phyloP scores from a whole-genome alignment of 148 eudicot species.

The Diospyros lotus region DNA sequence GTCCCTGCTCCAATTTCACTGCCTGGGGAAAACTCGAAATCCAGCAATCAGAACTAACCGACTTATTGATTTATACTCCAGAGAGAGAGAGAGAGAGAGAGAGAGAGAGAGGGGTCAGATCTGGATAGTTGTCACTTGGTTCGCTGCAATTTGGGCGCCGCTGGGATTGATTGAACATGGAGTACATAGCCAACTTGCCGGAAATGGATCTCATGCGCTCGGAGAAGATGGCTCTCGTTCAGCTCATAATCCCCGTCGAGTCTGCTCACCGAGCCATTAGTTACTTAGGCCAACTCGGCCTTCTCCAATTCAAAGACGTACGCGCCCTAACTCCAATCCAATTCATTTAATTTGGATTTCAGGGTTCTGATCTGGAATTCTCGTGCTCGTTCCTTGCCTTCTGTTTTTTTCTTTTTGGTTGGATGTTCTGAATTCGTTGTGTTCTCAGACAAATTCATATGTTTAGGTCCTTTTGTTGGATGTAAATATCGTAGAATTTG shows the following conservation, averaged over 20 bases:
- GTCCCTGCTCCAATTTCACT: neutral
- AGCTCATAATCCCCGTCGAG: constrained; percentile 87
- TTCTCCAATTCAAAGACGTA: constrained; percentile 95
- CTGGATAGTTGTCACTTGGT: constrained; percentile 6
- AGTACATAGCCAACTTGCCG: constrained; percentile 62
- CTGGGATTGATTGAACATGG: constrained; percentile 62
- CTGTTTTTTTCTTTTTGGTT: neutral
- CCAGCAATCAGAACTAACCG: neutral
- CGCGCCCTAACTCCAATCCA: constrained; percentile 4
- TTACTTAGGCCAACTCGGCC: constrained; percentile 92
- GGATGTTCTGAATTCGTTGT: too few relatives aligned
- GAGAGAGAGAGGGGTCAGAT: constrained; percentile 12
- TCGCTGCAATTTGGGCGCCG: neutral
- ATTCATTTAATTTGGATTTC: neutral
- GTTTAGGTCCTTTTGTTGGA: too few relatives aligned
- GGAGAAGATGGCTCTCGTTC: constrained; percentile 87
- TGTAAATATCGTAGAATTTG: too few relatives aligned
- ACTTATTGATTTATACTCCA: too few relatives aligned
- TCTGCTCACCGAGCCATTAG: constrained; percentile 93
- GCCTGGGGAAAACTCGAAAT: neutral
- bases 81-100: constrained; percentile 7
- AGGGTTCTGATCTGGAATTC: neutral
- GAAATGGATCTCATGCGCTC: constrained; percentile 98
- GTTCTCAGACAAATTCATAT: too few relatives aligned
- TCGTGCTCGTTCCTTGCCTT: neutral